Evolutionary conservation across 345 rosid genomes (phyloP), one percentile per base, ranked within the genome.

Genomic region (Capsella bursapastoris): DNA sequence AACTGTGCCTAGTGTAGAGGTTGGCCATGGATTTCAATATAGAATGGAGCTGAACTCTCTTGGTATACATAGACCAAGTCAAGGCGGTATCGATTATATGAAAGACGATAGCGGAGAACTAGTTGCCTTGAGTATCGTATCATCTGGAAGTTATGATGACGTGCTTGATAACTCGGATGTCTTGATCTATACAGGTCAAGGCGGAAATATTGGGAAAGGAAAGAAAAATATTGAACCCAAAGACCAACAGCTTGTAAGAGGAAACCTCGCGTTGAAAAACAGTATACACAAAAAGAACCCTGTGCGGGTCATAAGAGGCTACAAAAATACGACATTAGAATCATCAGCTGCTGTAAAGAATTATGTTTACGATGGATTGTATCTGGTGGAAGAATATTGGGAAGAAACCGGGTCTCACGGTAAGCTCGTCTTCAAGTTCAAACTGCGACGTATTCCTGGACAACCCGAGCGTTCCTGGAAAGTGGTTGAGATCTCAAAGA

Each of bases 1-100:
- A 66, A 14, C 80, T 56, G 86, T 92, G 61, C 94, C 96, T 16
- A 96, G 97, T 28, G 90, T 88, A 78, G 90, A 84, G 76, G 84
- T 87, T 72, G 97, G 97, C 15, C 96, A 92, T 70, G 93, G 87
- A 73, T 92, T 92, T 80, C 94, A 82, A 40, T 92, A 84, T 45
- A 78, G 93, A 66, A 79, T 87, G 16, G 96, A 92, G 83, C 88
- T 92, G 50, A 82, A 78, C 71, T 75, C 87, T 34, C 70, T 92
- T 78, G 94, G 96, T 67, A 84, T 90, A 34, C 97, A 92, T 84
- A 86, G 87, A 28, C 88, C 40, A 45, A 66, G 40, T 75, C 89
- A 87, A 61, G 81, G 76, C 40, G 94, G 97, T 71, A 92, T 92
- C 37, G 97, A 92, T 82, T 90, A 53, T 78, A 27, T 83, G 68